Conservation (phyloP, 2,329 filamentous ascomycete genomes). For the Escovopsis sp. region DNA sequence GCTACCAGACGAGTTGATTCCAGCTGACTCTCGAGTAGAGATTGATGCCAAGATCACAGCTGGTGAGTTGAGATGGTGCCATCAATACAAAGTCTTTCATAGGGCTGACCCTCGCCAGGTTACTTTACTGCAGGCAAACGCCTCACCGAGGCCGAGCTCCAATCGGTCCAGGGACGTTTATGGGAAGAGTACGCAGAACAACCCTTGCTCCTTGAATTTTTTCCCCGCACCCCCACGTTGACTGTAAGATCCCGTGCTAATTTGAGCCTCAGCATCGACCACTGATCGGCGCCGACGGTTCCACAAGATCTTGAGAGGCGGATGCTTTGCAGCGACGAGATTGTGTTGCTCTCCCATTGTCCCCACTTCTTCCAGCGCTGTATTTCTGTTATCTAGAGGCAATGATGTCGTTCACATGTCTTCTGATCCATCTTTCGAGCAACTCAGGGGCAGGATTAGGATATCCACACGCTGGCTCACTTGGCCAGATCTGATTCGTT, state of each 20-base stretch:
- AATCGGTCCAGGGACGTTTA: conserved; percentile 72
- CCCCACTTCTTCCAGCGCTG: not conserved
- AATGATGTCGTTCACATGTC: not conserved
- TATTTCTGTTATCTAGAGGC: not conserved
- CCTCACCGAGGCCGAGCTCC: conserved; percentile 75
- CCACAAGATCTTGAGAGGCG: no score
- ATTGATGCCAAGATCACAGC: conserved; percentile 98
- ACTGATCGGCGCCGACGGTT: conserved; percentile 12
- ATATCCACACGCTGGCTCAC: not conserved
- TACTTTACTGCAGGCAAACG: conserved; percentile 80
- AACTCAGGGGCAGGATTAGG: not conserved
- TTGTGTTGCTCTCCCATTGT: not conserved
- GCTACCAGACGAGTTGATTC: conserved; percentile 86
- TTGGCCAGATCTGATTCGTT: not conserved
- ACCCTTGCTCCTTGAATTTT: conserved; percentile 1
- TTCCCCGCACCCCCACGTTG: not conserved
- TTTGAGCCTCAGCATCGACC: conserved; percentile 24
- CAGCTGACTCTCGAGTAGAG: conserved; percentile 89
- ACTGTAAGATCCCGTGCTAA: conserved; percentile 8
- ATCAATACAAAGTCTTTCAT: not conserved
- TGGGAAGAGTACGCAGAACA: conserved; percentile 58
- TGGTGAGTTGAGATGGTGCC: conserved; percentile 38
- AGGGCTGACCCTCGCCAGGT: conserved; percentile 23
- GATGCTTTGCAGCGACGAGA: no score
- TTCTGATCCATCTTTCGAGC: no score